Conservation (phyloP, 2,329 filamentous ascomycete genomes). For the Fusarium metavorans region DNA sequence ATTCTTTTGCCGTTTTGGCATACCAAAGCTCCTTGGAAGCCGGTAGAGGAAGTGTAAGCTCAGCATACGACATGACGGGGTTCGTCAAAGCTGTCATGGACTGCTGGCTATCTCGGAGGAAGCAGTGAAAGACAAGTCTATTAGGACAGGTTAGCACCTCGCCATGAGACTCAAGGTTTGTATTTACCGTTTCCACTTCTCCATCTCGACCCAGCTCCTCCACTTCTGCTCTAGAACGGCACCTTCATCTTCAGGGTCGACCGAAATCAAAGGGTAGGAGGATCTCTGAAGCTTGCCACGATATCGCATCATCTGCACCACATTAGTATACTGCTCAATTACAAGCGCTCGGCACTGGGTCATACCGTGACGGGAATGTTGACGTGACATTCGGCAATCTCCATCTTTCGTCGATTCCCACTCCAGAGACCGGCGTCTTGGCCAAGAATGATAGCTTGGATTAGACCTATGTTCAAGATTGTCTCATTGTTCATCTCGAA, state of each 20-base stretch:
- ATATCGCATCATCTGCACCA: conserved; percentile 63
- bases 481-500: conserved; percentile 63
- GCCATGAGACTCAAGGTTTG: not conserved
- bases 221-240: conserved; percentile 72
- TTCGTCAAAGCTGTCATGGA: conserved; percentile 76
- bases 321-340: conserved; percentile 23
- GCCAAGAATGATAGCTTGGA: conserved; percentile 62
- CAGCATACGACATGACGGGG: conserved; percentile 76
- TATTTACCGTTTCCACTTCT: conserved; percentile 72
- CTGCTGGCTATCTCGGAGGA: conserved; percentile 73
- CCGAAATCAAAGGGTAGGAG: conserved; percentile 63
- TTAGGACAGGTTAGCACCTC: conserved; percentile 21
- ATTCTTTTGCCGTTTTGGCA: conserved; percentile 71
- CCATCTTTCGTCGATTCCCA: conserved; percentile 67
- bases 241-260: conserved; percentile 66
- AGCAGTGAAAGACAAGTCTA: conserved; percentile 73
- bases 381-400: conserved; percentile 65
- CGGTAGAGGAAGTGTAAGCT: conserved; percentile 75
- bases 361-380: conserved; percentile 60
- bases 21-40: conserved; percentile 73
- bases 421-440: conserved; percentile 67
- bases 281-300: conserved; percentile 69
- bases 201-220: conserved; percentile 72
- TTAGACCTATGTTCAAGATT: conserved; percentile 60
- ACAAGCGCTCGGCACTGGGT: not conserved